Base-by-base conservation (phyloP, 176 grass and related monocot species). In the Oryza nivara region DNA sequence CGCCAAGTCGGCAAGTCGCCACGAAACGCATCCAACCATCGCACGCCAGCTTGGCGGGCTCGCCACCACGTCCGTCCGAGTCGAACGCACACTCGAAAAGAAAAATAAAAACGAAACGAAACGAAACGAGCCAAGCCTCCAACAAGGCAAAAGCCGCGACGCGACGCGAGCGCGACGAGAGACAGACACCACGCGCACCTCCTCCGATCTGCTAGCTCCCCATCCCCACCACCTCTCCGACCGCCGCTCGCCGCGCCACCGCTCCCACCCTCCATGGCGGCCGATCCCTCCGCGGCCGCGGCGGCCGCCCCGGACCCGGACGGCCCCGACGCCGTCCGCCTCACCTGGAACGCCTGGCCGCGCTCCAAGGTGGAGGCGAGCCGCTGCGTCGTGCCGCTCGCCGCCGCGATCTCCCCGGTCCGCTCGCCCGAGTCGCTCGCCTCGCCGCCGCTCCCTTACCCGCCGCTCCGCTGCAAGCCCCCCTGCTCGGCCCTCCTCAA, bases 351-450 rank as follows among this genome's bases (percentile, higher is more conserved):
- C 75, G 54, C 93, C 3, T 92, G 92, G 88, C 93, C 96, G 14
- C 89, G 96, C 9, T 99, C 96, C 84, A 99, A 99, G 86, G 89
- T 99, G 26, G 96, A 99, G 86, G 93, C 96, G 17, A 99, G 91
- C 91, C 94, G 94, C 72, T 94, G 96, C 88, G 93, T 99, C 41
- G 85, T 99, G 23, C 96, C 96, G 22, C 77, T 99, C 66, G 93
- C 93, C 51, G 93, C 88, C 34, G 72, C 91, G 67, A 79, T 99
- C 48, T 79, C 89, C 10, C 93, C 93, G 17, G 78, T 85, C 67
- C 91, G 89, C 72, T 25, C 86, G 23, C 86, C 87, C 10, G 85
- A 90, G 9, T 74, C 89, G 22, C 88, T 95, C 64, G 41, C 91
- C 13, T 88, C 89, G 61, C 76, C 86, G 65, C 89, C 89, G 52